These are phyloP conservation scores for Hevea brasiliensis DNA, from an alignment of 345 rosid genomes.

Conservation along the genomic window DNA sequence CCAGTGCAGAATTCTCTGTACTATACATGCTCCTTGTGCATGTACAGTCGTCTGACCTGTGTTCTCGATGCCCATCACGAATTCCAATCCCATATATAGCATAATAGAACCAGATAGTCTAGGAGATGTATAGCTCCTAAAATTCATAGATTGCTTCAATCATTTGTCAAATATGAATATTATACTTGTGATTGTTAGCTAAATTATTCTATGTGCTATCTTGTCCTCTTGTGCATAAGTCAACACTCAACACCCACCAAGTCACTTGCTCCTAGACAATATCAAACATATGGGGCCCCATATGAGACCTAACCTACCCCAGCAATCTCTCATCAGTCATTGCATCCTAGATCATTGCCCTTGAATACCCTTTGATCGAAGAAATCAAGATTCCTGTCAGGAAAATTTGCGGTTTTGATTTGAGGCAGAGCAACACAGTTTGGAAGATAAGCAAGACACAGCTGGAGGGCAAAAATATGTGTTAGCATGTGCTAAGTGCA, in stretches of 20 bases:
- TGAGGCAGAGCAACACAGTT: neutral
- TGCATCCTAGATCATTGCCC: conserved; percentile 8
- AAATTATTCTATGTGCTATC: conserved; percentile 2
- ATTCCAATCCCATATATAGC: too few relatives aligned
- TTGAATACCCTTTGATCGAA: neutral
- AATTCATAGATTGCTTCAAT: too few relatives aligned
- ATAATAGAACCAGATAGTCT: too few relatives aligned
- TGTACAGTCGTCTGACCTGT: too few relatives aligned
- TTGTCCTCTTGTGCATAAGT: conserved; percentile 24
- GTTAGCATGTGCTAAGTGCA: neutral
- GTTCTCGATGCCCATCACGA: too few relatives aligned
- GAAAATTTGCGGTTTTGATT: conserved; percentile 1
- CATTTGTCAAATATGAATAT: neutral
- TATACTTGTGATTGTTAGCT: neutral
- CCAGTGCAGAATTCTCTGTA: too few relatives aligned
- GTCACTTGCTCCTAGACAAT: conserved; percentile 14
- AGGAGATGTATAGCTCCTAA: too few relatives aligned
- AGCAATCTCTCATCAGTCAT: neutral
- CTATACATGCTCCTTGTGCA: too few relatives aligned
- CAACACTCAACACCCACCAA: conserved; percentile 39
- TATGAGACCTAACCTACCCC: neutral
- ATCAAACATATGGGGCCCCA: conserved; percentile 26
- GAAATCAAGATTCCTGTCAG: neutral
- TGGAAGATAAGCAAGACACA: neutral
- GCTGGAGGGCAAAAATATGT: conserved; percentile 29